phyloP scores from a whole-genome alignment of 164 flowering plant genomes.

The Aristolochia contorta region DNA sequence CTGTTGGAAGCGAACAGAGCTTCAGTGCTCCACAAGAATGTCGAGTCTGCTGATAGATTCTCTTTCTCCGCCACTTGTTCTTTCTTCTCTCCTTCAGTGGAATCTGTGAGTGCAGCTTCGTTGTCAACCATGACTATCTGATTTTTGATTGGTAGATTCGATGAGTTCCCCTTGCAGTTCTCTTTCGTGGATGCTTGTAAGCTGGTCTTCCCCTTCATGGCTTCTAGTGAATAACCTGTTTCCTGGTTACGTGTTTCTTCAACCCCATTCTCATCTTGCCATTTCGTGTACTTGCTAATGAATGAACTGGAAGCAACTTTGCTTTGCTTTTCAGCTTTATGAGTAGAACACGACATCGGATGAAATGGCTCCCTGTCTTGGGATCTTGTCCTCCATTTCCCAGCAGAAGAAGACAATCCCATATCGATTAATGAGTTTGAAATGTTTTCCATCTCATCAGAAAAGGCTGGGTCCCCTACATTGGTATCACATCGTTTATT shows the following conservation, averaged over 20 bases:
- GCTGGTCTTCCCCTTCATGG: no score
- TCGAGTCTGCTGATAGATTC: background rate
- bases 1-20: constrained; percentile 11
- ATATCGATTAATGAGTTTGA: background rate
- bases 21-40: background rate
- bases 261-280: background rate
- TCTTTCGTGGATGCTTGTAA: background rate
- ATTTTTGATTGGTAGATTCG: background rate
- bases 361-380: background rate
- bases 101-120: background rate
- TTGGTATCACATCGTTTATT: background rate
- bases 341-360: background rate
- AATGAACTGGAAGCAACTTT: background rate
- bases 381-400: constrained; percentile 1
- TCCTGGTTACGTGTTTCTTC: background rate
- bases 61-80: background rate
- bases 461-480: background rate
- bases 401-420: background rate
- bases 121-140: constrained; percentile 4
- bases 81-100: background rate
- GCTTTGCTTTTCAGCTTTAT: constrained; percentile 1
- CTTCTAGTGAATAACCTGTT: background rate
- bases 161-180: background rate
- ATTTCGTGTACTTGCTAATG: background rate
- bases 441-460: constrained; percentile 3